Conservation (phyloP, 1,139 yeast species). For the Lipomyces yarrowii region DNA sequence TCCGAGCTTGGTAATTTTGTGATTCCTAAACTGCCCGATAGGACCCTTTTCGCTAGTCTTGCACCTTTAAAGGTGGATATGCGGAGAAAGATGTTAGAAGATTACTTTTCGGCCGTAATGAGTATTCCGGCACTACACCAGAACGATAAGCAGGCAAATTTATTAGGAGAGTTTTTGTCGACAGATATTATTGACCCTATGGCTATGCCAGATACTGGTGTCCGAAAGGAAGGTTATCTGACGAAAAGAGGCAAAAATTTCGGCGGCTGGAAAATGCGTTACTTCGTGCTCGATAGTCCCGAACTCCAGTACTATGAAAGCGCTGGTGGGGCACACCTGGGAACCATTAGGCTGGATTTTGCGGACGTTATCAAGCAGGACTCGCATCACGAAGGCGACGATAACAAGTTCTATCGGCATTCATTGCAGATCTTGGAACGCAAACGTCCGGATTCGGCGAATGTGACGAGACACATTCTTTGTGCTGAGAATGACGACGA, state of each 20-base stretch:
- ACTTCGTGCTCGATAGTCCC: slow-evolving; percentile 73
- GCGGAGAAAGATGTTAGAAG: slow-evolving; percentile 58
- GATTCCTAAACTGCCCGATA: slow-evolving; percentile 68
- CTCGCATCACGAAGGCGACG: slow-evolving; percentile 16
- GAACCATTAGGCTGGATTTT: slow-evolving; percentile 58
- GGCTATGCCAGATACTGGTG: slow-evolving; percentile 54
- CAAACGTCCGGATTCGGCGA: slow-evolving; percentile 55
- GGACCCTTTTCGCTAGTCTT: slow-evolving; percentile 55
- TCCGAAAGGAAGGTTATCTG: slow-evolving; percentile 68
- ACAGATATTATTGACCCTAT: slow-evolving; percentile 68
- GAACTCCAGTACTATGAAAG: slow-evolving; percentile 61
- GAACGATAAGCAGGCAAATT: slow-evolving; percentile 46
- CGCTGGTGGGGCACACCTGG: slow-evolving; percentile 62
- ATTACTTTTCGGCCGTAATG: slow-evolving; percentile 62
- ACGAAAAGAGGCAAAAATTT: slow-evolving; percentile 63
- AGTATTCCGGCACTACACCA: slow-evolving; percentile 56
- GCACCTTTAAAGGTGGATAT: slow-evolving; percentile 68
- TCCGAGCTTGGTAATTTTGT: slow-evolving; percentile 54
- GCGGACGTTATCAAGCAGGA: slow-evolving; percentile 39
- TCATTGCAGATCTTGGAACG: slow-evolving; percentile 75
- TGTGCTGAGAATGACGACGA: slow-evolving; percentile 84
- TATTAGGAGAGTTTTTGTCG: slow-evolving; percentile 68
- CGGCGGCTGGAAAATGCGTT: slow-evolving; percentile 73
- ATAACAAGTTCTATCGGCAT: slow-evolving; percentile 73
- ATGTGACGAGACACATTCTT: slow-evolving; percentile 63